Evolutionary conservation across 805 yeast species (phyloP).

Genomic region (Aciculoconidium aculeatum): DNA sequence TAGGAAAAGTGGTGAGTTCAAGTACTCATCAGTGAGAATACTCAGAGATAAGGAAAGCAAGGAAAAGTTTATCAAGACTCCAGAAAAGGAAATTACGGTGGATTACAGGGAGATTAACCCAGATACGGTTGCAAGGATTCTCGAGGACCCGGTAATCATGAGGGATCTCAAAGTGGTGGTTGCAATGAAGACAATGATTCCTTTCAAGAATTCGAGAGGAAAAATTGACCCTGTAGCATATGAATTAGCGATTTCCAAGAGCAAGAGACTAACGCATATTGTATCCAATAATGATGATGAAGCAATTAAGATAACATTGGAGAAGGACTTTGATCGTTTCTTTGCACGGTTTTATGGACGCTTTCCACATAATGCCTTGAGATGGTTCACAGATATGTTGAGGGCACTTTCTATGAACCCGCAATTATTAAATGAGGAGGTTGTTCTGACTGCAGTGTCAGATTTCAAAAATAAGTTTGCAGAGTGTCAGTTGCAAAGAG

Average conservation of each 20-base stretch:
- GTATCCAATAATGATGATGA: constrained; percentile 6
- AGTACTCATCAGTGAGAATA: too few species aligned
- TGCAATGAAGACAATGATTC: constrained; percentile 9
- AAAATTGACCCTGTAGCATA: constrained; percentile 2
- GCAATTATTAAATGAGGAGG: constrained; percentile 3
- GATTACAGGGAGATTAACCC: constrained; percentile 7
- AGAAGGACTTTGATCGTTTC: constrained; percentile 10
- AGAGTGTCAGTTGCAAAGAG: constrained; percentile 6
- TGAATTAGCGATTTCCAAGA: constrained; percentile 5
- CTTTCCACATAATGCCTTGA: constrained; percentile 8
- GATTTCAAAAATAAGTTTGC: constrained; percentile 5
- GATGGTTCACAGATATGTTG: constrained; percentile 9
- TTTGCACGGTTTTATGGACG: constrained; percentile 10
- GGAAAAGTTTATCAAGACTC: too few species aligned
- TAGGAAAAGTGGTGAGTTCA: too few species aligned
- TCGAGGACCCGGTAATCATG: constrained; percentile 6
- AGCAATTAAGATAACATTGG: constrained; percentile 6
- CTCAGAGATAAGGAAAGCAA: too few species aligned
- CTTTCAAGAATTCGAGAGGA: constrained; percentile 6
- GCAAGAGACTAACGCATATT: constrained; percentile 2
- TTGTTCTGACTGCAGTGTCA: constrained; percentile 8
- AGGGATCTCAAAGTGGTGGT: constrained; percentile 9
- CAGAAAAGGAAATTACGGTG: constrained; percentile 5
- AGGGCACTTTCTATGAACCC: constrained; percentile 6
- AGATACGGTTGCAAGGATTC: constrained; percentile 4